A percentile compares a stretch with the other conserved stretches of the same genome.
These are phyloP conservation scores for Hymenoscyphus scutula DNA, from an alignment of 2,329 filamentous ascomycete species.

Conservation along the genomic window DNA sequence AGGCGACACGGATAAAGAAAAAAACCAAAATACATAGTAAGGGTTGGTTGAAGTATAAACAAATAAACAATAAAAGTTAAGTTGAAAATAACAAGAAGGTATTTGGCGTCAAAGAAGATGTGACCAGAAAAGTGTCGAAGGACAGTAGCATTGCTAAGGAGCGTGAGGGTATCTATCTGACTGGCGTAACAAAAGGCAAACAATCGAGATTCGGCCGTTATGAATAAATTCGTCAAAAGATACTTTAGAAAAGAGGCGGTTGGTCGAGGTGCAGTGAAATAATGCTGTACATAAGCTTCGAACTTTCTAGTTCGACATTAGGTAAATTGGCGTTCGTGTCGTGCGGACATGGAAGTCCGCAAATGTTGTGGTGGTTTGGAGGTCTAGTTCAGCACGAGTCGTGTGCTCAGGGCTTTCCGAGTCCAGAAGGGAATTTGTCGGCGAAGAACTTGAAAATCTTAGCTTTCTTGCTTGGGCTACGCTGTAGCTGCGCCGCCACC, in stretches of 20 bases:
- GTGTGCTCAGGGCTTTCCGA: constrained; percentile 26
- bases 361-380: background rate
- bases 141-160: constrained; percentile 26
- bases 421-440: constrained; percentile 35
- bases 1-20: background rate
- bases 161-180: constrained; percentile 27
- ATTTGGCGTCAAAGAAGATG: background rate
- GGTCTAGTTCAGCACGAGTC: background rate
- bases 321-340: constrained; percentile 6
- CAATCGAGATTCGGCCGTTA: constrained; percentile 7
- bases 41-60: constrained; percentile 5
- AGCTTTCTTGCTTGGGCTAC: constrained; percentile 34
- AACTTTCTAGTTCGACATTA: constrained; percentile 1
- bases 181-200: constrained; percentile 6
- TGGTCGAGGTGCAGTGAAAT: constrained; percentile 3
- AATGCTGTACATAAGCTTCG: constrained; percentile 12
- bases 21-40: constrained; percentile 16
- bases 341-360: constrained; percentile 3
- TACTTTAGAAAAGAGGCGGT: background rate
- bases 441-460: constrained; percentile 36
- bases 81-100: background rate
- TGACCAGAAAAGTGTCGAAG: background rate
- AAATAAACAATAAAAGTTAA: constrained; percentile 11
- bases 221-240: constrained; percentile 11
- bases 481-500: constrained; percentile 33